These are phyloP conservation scores for Colletotrichum truncatum DNA, from an alignment of 2,329 filamentous ascomycete species.

Conservation along the genomic window DNA sequence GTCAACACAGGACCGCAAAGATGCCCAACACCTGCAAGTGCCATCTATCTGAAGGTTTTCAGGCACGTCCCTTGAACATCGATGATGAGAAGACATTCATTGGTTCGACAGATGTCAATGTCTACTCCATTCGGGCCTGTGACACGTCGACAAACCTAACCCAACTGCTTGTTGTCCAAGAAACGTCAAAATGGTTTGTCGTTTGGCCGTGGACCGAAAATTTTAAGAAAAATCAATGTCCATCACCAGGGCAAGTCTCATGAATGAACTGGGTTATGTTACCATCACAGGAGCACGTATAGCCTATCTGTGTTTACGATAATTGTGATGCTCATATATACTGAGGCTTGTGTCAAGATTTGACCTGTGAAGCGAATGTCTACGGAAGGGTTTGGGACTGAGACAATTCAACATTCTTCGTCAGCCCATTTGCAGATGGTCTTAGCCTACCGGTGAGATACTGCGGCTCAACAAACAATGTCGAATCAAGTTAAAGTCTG, in stretches of 20 bases:
- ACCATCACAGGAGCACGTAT: not conserved
- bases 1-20: slow-evolving; percentile 6
- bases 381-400: not conserved
- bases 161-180: slow-evolving; percentile 6
- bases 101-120: slow-evolving; percentile 13
- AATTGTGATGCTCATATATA: no score
- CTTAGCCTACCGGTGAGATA: no score
- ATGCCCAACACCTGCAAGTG: slow-evolving; percentile 20
- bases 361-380: not conserved
- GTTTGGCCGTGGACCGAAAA: not conserved
- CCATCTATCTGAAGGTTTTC: not conserved
- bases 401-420: not conserved
- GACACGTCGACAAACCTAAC: slow-evolving; percentile 18
- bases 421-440: not conserved
- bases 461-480: not conserved
- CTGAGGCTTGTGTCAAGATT: no score
- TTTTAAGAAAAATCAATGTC: not conserved
- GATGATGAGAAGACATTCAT: not conserved
- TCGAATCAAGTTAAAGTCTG: not conserved
- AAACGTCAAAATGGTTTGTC: no score
- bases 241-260: not conserved
- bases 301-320: not conserved
- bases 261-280: not conserved
- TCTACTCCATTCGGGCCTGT: slow-evolving; percentile 5
- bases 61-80: slow-evolving; percentile 5